Base-by-base conservation (phyloP, 148 eudicot species). In the Rhododendron simsii region DNA sequence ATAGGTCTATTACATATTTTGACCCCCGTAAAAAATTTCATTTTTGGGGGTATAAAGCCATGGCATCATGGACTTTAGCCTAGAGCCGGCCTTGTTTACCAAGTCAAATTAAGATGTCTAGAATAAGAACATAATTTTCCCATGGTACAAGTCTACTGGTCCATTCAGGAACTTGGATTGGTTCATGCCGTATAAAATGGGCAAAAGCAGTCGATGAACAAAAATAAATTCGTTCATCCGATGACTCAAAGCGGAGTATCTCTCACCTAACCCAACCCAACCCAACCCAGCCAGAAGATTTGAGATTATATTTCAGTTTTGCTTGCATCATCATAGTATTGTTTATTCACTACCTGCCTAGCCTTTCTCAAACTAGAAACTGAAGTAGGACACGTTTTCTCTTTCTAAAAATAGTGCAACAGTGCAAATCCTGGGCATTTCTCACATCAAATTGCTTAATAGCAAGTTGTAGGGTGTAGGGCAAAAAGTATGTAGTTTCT, bases 221-320 rank as follows among this genome's bases (percentile, higher is more conserved):
- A 51, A 51, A 51, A 51, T 51, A 11, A 51, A 51, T 51, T 2
- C 44, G 44, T 41, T 7, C 15, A 2, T 11, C 51, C 13, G 16
- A 51, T 12, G 55, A 13, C 16, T 41, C 44, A 41, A 7, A 41
- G 44, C 0, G 47, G 37, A 11, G 16, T n/a, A 75, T 75, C 37
- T 75, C 45, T 75, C 89, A n/a, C n/a, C n/a, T n/a, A n/a, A n/a
- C n/a, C n/a, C n/a, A n/a, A 87, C 90, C 71, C 37, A 35, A 35
- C 37, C 37, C 37, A 1, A 2, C 33, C 33, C 85, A 55, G 75
- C n/a, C 44, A 5, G 7, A 11, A 47, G 11, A 47, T 47, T 47
- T 47, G 50, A 55, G 59, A 55, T 55, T 55, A 15, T 16, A 16
- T 23, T 26, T 12, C 28, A 13, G 76, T 26, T n/a, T 71, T 71